Conservation (phyloP, 768 basidiomycete species). For the Amanita pseudoporphyria region DNA sequence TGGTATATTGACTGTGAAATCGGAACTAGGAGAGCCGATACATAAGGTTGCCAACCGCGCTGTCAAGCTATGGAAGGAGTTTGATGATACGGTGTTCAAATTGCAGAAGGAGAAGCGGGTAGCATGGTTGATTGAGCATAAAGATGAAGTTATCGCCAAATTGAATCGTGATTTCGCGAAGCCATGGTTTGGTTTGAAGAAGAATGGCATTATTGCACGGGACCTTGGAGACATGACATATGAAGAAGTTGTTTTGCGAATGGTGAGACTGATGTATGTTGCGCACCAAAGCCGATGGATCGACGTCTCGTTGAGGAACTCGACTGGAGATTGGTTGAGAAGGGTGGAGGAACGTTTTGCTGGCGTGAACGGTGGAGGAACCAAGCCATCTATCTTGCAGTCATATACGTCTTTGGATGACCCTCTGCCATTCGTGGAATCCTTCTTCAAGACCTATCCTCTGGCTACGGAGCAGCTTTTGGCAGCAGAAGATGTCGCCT, state of each 20-base stretch:
- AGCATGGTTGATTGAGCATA: slow-evolving; percentile 80
- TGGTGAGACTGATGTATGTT: slow-evolving; percentile 94
- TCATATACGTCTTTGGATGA: slow-evolving; percentile 81
- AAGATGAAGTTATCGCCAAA: slow-evolving; percentile 82
- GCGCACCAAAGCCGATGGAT: slow-evolving; percentile 89
- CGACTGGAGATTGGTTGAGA: slow-evolving; percentile 94
- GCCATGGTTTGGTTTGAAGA: slow-evolving; percentile 97
- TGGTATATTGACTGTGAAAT: slow-evolving; percentile 92
- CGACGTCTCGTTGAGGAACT: slow-evolving; percentile 82
- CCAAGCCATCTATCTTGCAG: slow-evolving; percentile 76
- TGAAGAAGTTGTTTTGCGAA: slow-evolving; percentile 86
- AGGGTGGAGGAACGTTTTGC: slow-evolving; percentile 94
- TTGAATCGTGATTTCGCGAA: slow-evolving; percentile 95
- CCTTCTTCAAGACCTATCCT: slow-evolving; percentile 82
- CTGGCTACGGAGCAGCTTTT: slow-evolving; percentile 79
- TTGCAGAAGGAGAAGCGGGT: slow-evolving; percentile 92
- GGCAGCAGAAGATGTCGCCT: slow-evolving; percentile 88
- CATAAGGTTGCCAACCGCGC: slow-evolving; percentile 98
- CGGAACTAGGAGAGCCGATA: slow-evolving; percentile 97
- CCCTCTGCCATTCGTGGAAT: slow-evolving; percentile 64
- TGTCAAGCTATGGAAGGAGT: slow-evolving; percentile 98
- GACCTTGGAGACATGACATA: slow-evolving; percentile 98
- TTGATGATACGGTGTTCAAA: slow-evolving; percentile 94
- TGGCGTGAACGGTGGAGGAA: slow-evolving; percentile 66
- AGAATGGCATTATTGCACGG: slow-evolving; percentile 72